A percentile compares a stretch with the other conserved stretches of the same genome.
Evolutionary conservation across 2,329 filamentous ascomycete genomes (phyloP).

Genomic region (Clarireedia hainanense): DNA sequence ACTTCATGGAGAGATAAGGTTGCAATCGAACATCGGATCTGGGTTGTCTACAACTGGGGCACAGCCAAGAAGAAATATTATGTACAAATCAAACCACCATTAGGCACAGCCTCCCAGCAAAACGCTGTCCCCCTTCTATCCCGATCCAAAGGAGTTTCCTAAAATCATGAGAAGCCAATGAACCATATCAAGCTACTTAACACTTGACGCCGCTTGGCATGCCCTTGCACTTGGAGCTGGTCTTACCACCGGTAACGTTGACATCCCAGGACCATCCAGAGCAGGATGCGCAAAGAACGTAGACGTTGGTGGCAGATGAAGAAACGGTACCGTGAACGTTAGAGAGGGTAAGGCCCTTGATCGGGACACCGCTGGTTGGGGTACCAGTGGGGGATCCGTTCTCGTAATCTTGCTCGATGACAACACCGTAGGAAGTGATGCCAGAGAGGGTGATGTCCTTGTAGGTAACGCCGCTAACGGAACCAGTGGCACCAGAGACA

Average conservation of each 20-base stretch:
- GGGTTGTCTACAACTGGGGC: too few relatives aligned
- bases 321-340: conserved; percentile 37
- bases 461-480: conserved; percentile 45
- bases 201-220: conserved; percentile 24
- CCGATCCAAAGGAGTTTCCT: not conserved
- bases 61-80: not conserved
- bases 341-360: conserved; percentile 40
- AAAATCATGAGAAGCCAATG: not conserved
- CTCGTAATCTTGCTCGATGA: conserved; percentile 49
- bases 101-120: not conserved
- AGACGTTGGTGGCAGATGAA: conserved; percentile 34
- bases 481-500: conserved; percentile 29
- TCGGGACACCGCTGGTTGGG: conserved; percentile 37
- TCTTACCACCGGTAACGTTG: conserved; percentile 43
- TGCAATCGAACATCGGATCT: too few relatives aligned
- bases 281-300: conserved; percentile 47
- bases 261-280: conserved; percentile 46
- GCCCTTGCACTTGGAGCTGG: conserved; percentile 33
- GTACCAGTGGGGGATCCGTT: conserved; percentile 23
- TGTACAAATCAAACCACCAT: not conserved
- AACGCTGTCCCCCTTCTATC: too few relatives aligned
- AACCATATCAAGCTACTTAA: conserved; percentile 10
- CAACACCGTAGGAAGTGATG: conserved; percentile 38
- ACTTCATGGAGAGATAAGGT: too few relatives aligned
- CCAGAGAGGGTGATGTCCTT: conserved; percentile 40